Conservation (phyloP, 768 basidiomycete species). For the Serendipita sp. region DNA sequence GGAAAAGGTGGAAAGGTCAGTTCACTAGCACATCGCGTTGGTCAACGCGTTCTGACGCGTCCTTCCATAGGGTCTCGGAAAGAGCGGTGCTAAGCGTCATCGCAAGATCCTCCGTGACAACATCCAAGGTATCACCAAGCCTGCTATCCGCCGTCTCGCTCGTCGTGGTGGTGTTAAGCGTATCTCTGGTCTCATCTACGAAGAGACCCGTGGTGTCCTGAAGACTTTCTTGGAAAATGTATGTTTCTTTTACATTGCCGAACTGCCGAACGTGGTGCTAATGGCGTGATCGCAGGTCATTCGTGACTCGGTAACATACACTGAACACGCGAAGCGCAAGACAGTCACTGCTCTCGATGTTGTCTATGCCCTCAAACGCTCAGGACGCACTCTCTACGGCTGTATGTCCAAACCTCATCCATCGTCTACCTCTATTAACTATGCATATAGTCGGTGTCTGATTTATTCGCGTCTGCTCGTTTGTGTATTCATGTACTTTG, state of each 20-base stretch:
- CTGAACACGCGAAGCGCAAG: constrained; percentile 78
- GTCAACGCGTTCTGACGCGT: neutral
- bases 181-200: constrained; percentile 31
- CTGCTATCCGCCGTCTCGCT: constrained; percentile 36
- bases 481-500: neutral
- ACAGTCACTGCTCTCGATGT: constrained; percentile 45
- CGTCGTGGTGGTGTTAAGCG: constrained; percentile 39
- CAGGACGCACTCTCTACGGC: constrained; percentile 42
- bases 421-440: neutral
- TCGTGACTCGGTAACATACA: constrained; percentile 95
- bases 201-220: constrained; percentile 37
- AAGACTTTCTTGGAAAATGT: constrained; percentile 31
- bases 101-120: constrained; percentile 69
- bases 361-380: constrained; percentile 45
- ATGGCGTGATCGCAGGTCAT: constrained; percentile 36
- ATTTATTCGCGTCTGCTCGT: neutral
- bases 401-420: constrained; percentile 12
- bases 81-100: constrained; percentile 66
- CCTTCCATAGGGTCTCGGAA: constrained; percentile 46
- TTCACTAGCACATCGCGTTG: neutral
- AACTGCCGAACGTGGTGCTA: neutral
- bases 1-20: constrained; percentile 62
- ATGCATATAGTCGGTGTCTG: constrained; percentile 1
- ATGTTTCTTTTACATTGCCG: neutral
- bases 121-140: constrained; percentile 55